Conservation (phyloP, 75 land plant species). For the Chamaecyparis obtusa region DNA sequence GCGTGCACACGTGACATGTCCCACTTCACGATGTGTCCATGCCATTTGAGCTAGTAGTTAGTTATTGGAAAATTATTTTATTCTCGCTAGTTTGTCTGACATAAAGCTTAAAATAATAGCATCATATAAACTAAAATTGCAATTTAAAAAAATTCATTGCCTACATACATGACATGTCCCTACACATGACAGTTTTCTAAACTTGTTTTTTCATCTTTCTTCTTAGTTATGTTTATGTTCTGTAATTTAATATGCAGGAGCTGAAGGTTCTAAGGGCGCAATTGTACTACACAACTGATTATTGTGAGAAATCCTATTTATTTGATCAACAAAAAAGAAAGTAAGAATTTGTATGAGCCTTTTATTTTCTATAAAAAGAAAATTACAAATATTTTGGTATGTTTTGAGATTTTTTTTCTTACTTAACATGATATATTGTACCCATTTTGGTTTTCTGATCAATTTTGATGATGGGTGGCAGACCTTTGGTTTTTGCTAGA, state of each 20-base stretch:
- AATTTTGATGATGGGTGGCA: not conserved
- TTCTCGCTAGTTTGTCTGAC: too few relatives aligned
- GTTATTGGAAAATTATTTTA: too few relatives aligned
- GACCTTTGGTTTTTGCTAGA: not conserved
- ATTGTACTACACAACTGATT: slow-evolving; percentile 50
- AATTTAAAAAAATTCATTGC: too few relatives aligned
- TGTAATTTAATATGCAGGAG: slow-evolving; percentile 21
- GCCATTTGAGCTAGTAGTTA: too few relatives aligned
- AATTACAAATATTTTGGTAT: not conserved
- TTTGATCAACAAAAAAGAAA: slow-evolving; percentile 39
- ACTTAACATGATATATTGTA: not conserved
- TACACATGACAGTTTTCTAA: too few relatives aligned
- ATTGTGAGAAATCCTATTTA: slow-evolving; percentile 51
- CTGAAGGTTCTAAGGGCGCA: slow-evolving; percentile 45
- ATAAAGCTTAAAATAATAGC: too few relatives aligned
- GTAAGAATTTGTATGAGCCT: slow-evolving; percentile 13
- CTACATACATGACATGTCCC: too few relatives aligned
- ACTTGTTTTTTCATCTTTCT: not conserved
- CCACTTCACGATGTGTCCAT: too few relatives aligned
- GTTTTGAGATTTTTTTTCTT: not conserved
- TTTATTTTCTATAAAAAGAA: not conserved
- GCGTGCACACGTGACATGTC: too few relatives aligned
- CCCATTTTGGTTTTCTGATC: not conserved
- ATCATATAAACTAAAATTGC: too few relatives aligned
- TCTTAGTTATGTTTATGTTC: not conserved